Base-by-base conservation (phyloP, 1,284 basidiomycete species). In the Lentinula novae-zelandiae region DNA sequence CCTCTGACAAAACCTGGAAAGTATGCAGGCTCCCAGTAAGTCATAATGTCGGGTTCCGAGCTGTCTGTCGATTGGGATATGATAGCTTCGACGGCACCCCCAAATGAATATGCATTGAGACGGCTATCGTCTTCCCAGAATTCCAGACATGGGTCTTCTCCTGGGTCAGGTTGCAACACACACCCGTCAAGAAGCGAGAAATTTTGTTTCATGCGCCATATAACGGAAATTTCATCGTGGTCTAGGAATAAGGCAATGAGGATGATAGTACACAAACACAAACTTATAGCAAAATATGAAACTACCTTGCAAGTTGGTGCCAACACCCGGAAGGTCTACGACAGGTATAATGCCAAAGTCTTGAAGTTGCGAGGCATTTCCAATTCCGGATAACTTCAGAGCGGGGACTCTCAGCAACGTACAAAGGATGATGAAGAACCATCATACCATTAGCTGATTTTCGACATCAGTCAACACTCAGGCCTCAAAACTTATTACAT, bases 271-370 rank as follows among this genome's bases (percentile, higher is more conserved):
- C 34, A 4, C 40, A 0, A 31, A 5, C 5, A 17, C 20, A 38
- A 5, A 27, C 3, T 27, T 27, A 22, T 27, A 27, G 52, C 9
- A 38, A 15, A 27, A 33, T 27, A 27, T 27, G 27, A 22, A 15
- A 7, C 13, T 42, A 71, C 72, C 72, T 69, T 72, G 71, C n/a
- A 73, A 65, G 58, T 73, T 73, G 0, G 40, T 64, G 39, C 72
- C 71, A 31, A 73, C 72, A 9, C 72, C 72, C 0, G 72, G 71
- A 22, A 71, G 63, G 55, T 73, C 22, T 1, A 71, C 67, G 6
- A 71, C 52, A 13, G 69, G 50, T 34, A 68, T 63, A 46, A 73
- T 72, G 1, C 69, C 70, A 33, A 67, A 63, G 42, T 69, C 38
- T 39, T 46, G 60, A 5, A 73, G 64, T 7, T 73, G 69, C 1